Conservation (phyloP, 192 early-diverging fungal species). For the Backusella macrospora region DNA sequence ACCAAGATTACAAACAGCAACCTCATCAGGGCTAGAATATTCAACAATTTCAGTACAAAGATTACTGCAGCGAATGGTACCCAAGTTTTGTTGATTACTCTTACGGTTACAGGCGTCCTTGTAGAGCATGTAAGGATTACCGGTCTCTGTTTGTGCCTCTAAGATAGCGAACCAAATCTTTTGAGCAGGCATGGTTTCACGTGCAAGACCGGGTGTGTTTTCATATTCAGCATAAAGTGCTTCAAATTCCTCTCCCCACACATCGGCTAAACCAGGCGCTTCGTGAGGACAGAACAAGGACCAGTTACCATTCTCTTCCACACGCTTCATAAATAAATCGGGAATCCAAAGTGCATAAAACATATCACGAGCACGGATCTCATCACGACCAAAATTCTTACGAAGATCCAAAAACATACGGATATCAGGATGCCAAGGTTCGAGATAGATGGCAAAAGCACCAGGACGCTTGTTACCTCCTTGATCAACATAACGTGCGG, state of each 20-base stretch:
- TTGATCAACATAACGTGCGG: constrained; percentile 98
- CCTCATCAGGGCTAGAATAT: constrained; percentile 93
- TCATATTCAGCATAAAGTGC: constrained; percentile 85
- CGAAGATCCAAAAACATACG: constrained; percentile 94
- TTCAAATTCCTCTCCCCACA: constrained; percentile 95
- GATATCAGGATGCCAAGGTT: constrained; percentile 98
- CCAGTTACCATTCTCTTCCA: constrained; percentile 93
- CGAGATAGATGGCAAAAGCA: constrained; percentile 98
- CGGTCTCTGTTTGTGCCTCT: constrained; percentile 96
- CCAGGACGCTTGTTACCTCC: constrained; percentile 99
- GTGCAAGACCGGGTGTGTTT: constrained; percentile 69
- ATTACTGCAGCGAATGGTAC: constrained; percentile 98
- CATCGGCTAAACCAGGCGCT: constrained; percentile 86
- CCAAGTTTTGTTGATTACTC: constrained; percentile 98
- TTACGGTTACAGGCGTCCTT: constrained; percentile 99
- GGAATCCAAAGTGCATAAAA: constrained; percentile 98
- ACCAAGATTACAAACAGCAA: constrained; percentile 97
- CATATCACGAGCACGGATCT: constrained; percentile 93
- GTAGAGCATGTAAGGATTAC: constrained; percentile 98
- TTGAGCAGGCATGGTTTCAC: constrained; percentile 92
- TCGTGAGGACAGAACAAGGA: constrained; percentile 94
- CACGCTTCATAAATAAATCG: constrained; percentile 97
- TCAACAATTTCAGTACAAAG: constrained; percentile 98
- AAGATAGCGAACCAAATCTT: constrained; percentile 97
- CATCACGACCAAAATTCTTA: constrained; percentile 99